Evolutionary conservation across 2,329 filamentous ascomycete genomes (phyloP).

Genomic region (Nemania sp.): DNA sequence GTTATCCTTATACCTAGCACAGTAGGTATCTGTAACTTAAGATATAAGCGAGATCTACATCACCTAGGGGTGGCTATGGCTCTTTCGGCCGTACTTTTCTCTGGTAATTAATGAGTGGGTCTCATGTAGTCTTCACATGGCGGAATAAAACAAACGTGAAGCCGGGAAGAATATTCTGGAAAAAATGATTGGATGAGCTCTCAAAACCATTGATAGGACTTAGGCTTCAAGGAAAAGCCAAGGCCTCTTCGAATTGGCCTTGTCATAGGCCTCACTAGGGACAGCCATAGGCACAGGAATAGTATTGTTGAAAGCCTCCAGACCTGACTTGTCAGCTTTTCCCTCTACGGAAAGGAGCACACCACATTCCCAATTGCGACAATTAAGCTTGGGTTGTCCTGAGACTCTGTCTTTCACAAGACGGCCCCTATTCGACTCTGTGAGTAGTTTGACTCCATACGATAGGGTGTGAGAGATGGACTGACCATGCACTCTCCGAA

Average conservation of each 20-base stretch:
- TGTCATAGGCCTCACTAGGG: conserved; percentile 41
- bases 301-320: conserved; percentile 40
- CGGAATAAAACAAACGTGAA: too few species aligned
- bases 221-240: conserved; percentile 39
- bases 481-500: conserved; percentile 89
- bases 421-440: conserved; percentile 64
- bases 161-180: not conserved
- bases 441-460: conserved; percentile 17
- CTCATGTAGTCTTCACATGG: too few species aligned
- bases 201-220: not conserved
- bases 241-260: conserved; percentile 33
- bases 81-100: too few species aligned
- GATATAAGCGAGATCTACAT: too few species aligned
- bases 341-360: conserved; percentile 68
- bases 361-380: conserved; percentile 95
- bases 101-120: too few species aligned
- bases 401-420: conserved; percentile 70
- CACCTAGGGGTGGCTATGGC: too few species aligned
- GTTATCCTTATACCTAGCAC: too few species aligned
- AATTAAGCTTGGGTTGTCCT: conserved; percentile 73
- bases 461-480: conserved; percentile 22
- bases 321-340: conserved; percentile 20
- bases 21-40: too few species aligned
- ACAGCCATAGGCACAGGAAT: conserved; percentile 50
- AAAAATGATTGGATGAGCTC: not conserved